Evolutionary conservation across 2,329 filamentous ascomycete species (phyloP).

Genomic region (Alternaria triticina): DNA sequence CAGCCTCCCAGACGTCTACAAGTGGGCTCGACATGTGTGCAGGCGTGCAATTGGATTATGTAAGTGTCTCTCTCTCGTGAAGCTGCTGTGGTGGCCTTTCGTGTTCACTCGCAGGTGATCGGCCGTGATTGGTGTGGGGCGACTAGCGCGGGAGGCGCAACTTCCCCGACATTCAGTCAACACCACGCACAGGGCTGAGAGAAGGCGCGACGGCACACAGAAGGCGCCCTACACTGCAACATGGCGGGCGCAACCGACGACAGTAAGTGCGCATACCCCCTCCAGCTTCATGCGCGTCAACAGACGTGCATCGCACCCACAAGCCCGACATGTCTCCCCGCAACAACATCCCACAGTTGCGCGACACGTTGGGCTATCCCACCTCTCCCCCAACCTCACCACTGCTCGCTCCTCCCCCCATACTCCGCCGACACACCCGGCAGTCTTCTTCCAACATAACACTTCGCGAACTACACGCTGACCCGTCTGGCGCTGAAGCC

Average conservation of each 20-base stretch:
- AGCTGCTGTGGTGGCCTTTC: constrained; percentile 38
- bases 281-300: not conserved
- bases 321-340: constrained; percentile 7
- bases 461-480: constrained; percentile 18
- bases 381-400: constrained; percentile 20
- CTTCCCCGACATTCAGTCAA: constrained; percentile 23
- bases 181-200: constrained; percentile 6
- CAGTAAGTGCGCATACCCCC: constrained; percentile 32
- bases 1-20: constrained; percentile 89
- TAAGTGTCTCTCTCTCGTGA: constrained; percentile 7
- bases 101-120: constrained; percentile 13
- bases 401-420: constrained; percentile 1
- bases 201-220: constrained; percentile 17
- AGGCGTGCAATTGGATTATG: constrained; percentile 21
- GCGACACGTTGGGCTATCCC: constrained; percentile 27
- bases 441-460: constrained; percentile 15
- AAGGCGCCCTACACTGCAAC: constrained; percentile 16
- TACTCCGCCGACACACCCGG: not conserved
- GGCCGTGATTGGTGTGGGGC: constrained; percentile 24
- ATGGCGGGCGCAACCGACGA: constrained; percentile 49
- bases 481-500: constrained; percentile 35
- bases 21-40: constrained; percentile 60
- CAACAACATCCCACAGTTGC: constrained; percentile 17
- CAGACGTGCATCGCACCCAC: not conserved
- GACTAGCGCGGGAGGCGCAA: constrained; percentile 23